A percentile compares a stretch with the other conserved stretches of the same genome.
phyloP scores from a whole-genome alignment of 2,329 filamentous ascomycete species.

The Mycosphaerella arachidis region DNA sequence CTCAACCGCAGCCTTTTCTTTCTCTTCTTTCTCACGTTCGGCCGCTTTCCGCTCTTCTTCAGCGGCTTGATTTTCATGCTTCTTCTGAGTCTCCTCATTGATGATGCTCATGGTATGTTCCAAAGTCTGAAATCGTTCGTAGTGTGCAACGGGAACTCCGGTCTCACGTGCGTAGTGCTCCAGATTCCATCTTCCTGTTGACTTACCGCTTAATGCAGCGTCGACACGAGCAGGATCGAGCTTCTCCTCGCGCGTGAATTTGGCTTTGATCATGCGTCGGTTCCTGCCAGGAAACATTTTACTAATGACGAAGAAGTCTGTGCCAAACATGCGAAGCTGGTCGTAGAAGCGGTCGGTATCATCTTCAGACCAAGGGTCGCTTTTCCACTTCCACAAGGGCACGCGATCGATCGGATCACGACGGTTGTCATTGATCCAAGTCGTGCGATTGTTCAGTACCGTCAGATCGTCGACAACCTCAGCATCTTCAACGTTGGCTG shows the following conservation, averaged over 20 bases:
- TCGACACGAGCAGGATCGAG: slow-evolving; percentile 61
- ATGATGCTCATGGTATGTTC: slow-evolving; percentile 35
- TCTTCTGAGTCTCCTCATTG: slow-evolving; percentile 27
- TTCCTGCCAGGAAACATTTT: slow-evolving; percentile 69
- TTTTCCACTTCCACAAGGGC: slow-evolving; percentile 42
- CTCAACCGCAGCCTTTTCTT: slow-evolving; percentile 30
- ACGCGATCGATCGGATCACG: slow-evolving; percentile 45
- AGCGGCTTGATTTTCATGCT: slow-evolving; percentile 32
- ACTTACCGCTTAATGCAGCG: slow-evolving; percentile 51
- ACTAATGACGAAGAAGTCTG: slow-evolving; percentile 75
- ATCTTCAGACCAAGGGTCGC: slow-evolving; percentile 65
- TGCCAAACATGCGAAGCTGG: slow-evolving; percentile 70
- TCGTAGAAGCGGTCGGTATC: slow-evolving; percentile 74
- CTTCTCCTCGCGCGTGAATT: slow-evolving; percentile 76
- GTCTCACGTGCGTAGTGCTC: slow-evolving; percentile 38
- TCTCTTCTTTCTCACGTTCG: slow-evolving; percentile 29
- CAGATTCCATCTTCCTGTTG: slow-evolving; percentile 38
- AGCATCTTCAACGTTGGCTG: slow-evolving; percentile 31
- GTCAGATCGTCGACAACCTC: slow-evolving; percentile 78
- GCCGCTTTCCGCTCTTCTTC: slow-evolving; percentile 35
- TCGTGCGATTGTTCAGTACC: slow-evolving; percentile 62
- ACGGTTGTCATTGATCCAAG: slow-evolving; percentile 60
- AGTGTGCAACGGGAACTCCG: slow-evolving; percentile 35
- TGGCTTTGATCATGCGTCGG: slow-evolving; percentile 71
- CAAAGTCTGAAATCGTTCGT: slow-evolving; percentile 34